phyloP scores from a whole-genome alignment of 176 grass and related monocot genomes.

The Echinochloa phyllopogon region DNA sequence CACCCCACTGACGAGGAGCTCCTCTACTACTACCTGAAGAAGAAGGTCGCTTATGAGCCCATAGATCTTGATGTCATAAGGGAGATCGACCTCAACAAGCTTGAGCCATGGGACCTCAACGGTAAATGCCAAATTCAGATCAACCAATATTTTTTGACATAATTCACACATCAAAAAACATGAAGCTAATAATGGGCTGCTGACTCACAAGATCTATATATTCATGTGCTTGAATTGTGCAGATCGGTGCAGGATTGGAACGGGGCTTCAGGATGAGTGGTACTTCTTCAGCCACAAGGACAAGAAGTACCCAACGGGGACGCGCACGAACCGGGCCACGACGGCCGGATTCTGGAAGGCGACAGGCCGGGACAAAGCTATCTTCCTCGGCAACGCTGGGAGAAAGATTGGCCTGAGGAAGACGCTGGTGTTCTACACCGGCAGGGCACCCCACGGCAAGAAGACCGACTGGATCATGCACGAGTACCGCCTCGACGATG shows the following conservation, averaged over 20 bases:
- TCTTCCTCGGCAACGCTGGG: conserved; percentile 53
- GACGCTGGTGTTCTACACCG: conserved; percentile 92
- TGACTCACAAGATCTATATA: conserved; percentile 31
- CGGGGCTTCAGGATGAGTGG: conserved; percentile 74
- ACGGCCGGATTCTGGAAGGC: conserved; percentile 82
- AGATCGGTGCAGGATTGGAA: conserved; percentile 83
- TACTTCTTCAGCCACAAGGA: conserved; percentile 99
- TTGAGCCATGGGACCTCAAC: conserved; percentile 91
- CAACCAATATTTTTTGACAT: neutral
- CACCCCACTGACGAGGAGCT: conserved; percentile 92
- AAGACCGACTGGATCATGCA: conserved; percentile 97
- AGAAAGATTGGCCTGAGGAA: conserved; percentile 78
- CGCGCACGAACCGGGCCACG: conserved; percentile 75
- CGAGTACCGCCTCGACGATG: conserved; percentile 76
- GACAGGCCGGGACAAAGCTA: conserved; percentile 69
- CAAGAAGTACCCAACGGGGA: conserved; percentile 94
- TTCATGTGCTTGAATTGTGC: conserved; percentile 26
- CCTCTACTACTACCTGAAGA: conserved; percentile 83
- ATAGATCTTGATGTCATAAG: conserved; percentile 83
- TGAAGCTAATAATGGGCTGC: neutral
- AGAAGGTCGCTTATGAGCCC: conserved; percentile 75
- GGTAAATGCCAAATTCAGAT: conserved; percentile 17
- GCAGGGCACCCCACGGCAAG: conserved; percentile 75
- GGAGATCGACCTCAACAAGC: conserved; percentile 87
- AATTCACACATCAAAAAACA: neutral